Evolutionary conservation across 192 early-diverging fungal genomes (phyloP), one percentile per base, ranked within the genome.

Genomic region (Phlyctochytrium bullatum): DNA sequence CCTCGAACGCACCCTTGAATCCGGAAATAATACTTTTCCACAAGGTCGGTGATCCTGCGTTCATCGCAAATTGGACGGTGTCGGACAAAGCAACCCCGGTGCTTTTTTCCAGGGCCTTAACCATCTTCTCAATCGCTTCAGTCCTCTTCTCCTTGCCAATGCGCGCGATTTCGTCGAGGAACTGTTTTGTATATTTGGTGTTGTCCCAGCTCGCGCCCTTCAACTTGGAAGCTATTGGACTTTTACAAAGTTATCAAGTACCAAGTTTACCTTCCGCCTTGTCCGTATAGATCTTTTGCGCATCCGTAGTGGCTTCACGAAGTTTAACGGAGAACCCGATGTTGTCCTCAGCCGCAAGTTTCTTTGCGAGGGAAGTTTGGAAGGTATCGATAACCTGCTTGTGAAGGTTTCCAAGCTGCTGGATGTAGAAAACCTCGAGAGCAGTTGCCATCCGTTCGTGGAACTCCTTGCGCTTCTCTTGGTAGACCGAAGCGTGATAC

Each of bases 401-500:
- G 76, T 89, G 81, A 20, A 93, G 73, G 66, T 97, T 99, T 62
- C 90, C 87, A 3, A 99, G 78, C 73, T 97, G 97, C 50, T 89
- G 89, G 36, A 93, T 71, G 67, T 88, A 96, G 60, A 90, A 83
- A 2, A 91, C 81, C 56, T 92, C 85, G 36, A 96, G 78, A 61
- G 88, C 86, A 0, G 86, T 85, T 52, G 90, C 85, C 65, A 95
- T 85, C 64, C 89, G 89, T 51, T 83, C 81, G 47, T 88, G 68
- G 80, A 97, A 88, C 23, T 96, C 95, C 2, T 50, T 27, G 50
- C 93, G 89, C 81, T 96, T 96, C 63, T 86, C 88, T 67, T 89
- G 75, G 72, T 97, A 99, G 24, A 97, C 95, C 2, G 83, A 89
- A 3, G 82, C 67, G 68, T 96, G 89, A 71, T 99, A 99, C 36